Percentiles rank a stretch among this genome's conserved stretches.
Evolutionary conservation across 140 eudicot species (phyloP).

Genomic region (Stevia rebaudiana): DNA sequence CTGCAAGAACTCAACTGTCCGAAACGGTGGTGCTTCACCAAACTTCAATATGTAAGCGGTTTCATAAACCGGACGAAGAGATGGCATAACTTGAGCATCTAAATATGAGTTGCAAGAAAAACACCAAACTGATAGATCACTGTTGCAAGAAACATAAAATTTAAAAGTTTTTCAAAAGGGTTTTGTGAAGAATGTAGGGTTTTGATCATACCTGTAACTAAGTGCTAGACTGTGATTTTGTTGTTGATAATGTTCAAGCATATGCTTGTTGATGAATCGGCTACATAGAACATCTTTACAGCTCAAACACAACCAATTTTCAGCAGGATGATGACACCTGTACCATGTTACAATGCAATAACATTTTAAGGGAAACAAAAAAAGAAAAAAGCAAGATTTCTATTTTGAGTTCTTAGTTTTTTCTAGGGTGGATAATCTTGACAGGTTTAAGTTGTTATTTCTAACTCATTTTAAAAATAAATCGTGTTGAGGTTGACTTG

Average conservation of each 20-base stretch:
- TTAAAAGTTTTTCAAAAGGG: not conserved
- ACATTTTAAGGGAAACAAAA: not conserved
- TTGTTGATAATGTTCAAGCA: conserved; percentile 75
- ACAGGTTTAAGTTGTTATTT: not conserved
- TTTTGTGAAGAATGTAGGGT: not conserved
- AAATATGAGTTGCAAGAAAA: conserved; percentile 80
- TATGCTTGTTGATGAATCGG: conserved; percentile 87
- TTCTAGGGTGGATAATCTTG: not conserved
- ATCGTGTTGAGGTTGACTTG: not conserved
- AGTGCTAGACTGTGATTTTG: conserved; percentile 59
- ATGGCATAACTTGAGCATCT: conserved; percentile 74
- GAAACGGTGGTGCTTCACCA: conserved; percentile 72
- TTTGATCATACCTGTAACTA: conserved; percentile 65
- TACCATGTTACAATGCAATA: conserved; percentile 5
- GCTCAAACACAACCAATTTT: conserved; percentile 86
- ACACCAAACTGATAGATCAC: conserved; percentile 96
- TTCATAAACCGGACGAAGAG: conserved; percentile 62
- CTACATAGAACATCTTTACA: conserved; percentile 91
- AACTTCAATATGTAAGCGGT: conserved; percentile 85
- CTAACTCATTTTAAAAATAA: not conserved
- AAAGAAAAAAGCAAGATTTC: not conserved
- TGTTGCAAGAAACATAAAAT: conserved; percentile 25
- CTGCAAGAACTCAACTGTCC: conserved; percentile 40
- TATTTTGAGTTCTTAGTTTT: not conserved
- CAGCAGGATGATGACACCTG: conserved; percentile 83